A percentile compares a stretch with the other conserved stretches of the same genome.
Conservation (phyloP, 495 filamentous ascomycete genomes). For the Lasiosphaeria ovina region DNA sequence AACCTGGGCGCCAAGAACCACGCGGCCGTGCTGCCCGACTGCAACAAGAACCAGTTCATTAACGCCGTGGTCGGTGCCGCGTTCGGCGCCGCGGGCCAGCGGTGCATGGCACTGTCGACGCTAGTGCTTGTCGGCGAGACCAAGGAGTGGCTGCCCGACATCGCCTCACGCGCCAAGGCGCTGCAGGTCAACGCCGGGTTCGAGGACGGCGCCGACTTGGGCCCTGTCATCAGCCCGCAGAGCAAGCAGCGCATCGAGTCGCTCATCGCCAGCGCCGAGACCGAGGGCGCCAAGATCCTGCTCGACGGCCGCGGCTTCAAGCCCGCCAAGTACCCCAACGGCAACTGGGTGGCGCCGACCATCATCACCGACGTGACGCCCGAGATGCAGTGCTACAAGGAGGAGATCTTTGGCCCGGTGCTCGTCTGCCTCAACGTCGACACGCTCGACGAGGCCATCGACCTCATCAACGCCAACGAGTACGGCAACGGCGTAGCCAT, state of each 20-base stretch:
- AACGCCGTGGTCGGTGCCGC: slow-evolving; percentile 94
- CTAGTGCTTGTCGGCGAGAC: slow-evolving; percentile 93
- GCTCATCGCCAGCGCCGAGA: slow-evolving; percentile 83
- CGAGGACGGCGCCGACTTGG: slow-evolving; percentile 88
- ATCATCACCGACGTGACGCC: slow-evolving; percentile 92
- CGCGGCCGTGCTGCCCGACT: slow-evolving; percentile 89
- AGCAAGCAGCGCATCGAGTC: slow-evolving; percentile 86
- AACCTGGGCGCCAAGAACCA: slow-evolving; percentile 99
- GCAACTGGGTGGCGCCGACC: slow-evolving; percentile 93
- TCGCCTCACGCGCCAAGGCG: slow-evolving; percentile 88
- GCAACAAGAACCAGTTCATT: slow-evolving; percentile 95
- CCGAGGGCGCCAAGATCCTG: slow-evolving; percentile 90
- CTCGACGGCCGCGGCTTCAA: slow-evolving; percentile 90
- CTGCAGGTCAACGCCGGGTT: slow-evolving; percentile 92
- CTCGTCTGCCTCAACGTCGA: slow-evolving; percentile 80
- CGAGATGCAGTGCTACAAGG: slow-evolving; percentile 89
- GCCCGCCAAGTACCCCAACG: slow-evolving; percentile 90
- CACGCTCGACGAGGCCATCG: slow-evolving; percentile 75
- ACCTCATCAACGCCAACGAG: slow-evolving; percentile 63
- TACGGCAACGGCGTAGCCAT: slow-evolving; percentile 68
- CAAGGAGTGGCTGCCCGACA: slow-evolving; percentile 85
- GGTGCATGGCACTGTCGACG: slow-evolving; percentile 96
- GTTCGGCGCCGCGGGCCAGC: slow-evolving; percentile 94
- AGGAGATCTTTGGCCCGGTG: slow-evolving; percentile 98
- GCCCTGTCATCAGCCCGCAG: slow-evolving; percentile 94